Evolutionary conservation across 768 basidiomycete genomes (phyloP), one percentile per base, ranked within the genome.

Genomic region (Filobasidium wieringae): DNA sequence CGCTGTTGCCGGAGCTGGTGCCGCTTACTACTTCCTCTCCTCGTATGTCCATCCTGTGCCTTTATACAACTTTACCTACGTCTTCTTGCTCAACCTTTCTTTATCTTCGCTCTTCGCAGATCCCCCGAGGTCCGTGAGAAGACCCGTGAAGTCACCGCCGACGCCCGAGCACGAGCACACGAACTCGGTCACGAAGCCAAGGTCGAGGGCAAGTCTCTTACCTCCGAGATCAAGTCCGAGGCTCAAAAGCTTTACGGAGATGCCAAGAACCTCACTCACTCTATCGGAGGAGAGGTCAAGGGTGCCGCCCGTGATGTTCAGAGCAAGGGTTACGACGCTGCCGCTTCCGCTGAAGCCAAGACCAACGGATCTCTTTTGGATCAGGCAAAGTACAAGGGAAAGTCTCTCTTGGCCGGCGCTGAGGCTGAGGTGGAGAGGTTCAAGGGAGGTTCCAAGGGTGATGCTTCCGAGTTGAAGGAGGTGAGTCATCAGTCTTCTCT

Each of bases 1-100:
- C 37, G 59, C 59, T 32, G 54, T 54, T 15, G 59, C 27, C 12
- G 59, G 53, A 33, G 59, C 53, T 24, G 53, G 45, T n/a, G 59
- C 45, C 37, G 59, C 53, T 15, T 60, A 60, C 47, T 60, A 60
- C 59, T 60, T 50, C 59, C 49, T 60, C 24, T 41, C 58, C 7
- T 27, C 32, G 56, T 57, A 37, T 9, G 56, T 51, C 17, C 17
- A 26, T 24, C 12, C 17, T 14, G n/a, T 31, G 5, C 4, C 14
- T 45, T 47, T 15, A 19, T 30, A 15, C 19, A 11, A 22, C 41
- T 19, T 30, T 22, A 29, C 9, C 9, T 9, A 29, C 31, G n/a
- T 24, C 31, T 19, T 9, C 31, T 1, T 11, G 14, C 47, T n/a
- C 3, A 51, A 15, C 49, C 24, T n/a, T 6, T 27, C 22, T 57